Evolutionary conservation across 768 basidiomycete species (phyloP).

Genomic region (Antrodiella citrinella): DNA sequence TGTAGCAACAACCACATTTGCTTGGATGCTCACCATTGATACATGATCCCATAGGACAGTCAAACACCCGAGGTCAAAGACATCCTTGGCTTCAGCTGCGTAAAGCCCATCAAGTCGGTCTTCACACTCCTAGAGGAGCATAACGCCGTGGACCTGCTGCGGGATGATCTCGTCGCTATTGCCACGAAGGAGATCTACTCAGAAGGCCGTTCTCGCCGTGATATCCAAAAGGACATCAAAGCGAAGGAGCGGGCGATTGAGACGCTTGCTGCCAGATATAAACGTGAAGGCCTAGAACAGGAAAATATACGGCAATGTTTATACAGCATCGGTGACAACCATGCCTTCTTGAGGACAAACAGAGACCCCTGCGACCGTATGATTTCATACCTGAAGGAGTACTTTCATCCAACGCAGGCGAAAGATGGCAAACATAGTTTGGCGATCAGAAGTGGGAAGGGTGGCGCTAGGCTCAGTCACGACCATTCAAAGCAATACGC

Average conservation of each 20-base stretch:
- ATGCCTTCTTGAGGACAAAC: conserved; percentile 79
- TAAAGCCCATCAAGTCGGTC: conserved; percentile 71
- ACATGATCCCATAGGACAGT: conserved; percentile 53
- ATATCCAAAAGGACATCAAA: conserved; percentile 81
- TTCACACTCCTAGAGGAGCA: conserved; percentile 57
- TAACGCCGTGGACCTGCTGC: conserved; percentile 58
- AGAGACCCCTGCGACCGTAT: conserved; percentile 85
- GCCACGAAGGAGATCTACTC: conserved; percentile 82
- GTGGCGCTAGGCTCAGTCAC: conserved; percentile 74
- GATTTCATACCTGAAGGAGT: conserved; percentile 66
- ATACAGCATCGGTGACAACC: conserved; percentile 86
- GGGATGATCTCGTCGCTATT: conserved; percentile 64
- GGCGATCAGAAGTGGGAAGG: conserved; percentile 74
- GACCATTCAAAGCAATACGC: conserved; percentile 82
- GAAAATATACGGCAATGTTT: conserved; percentile 71
- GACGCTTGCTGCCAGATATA: conserved; percentile 55
- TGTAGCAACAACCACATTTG: conserved; percentile 10
- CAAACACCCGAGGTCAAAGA: conserved; percentile 79
- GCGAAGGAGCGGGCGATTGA: conserved; percentile 82
- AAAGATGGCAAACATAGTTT: conserved; percentile 59
- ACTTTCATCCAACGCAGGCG: conserved; percentile 69
- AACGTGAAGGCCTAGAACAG: conserved; percentile 46
- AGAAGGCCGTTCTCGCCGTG: conserved; percentile 60
- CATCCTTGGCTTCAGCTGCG: conserved; percentile 71
- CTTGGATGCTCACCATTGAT: conserved; percentile 6